Evolutionary conservation across 2,329 filamentous ascomycete species (phyloP), one percentile per base, ranked within the genome.

Genomic region (Periconia sp.): DNA sequence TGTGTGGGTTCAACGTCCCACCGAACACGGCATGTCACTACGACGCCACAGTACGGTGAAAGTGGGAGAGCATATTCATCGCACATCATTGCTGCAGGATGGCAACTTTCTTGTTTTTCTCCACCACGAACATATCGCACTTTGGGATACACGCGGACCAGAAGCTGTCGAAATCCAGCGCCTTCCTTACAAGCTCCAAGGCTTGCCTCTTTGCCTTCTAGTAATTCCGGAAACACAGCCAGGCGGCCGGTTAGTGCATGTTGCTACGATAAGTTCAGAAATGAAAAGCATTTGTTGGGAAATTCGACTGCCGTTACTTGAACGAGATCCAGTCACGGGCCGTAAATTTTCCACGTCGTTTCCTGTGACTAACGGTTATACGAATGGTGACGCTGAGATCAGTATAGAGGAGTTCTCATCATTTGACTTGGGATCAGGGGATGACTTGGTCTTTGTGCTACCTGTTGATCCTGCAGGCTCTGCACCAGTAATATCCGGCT

Each of bases 401-500:
- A 76, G 78, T 0, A 77, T 94, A 33, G 72, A 75, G 14, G 83
- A 92, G 59, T 91, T 91, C 58, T 91, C 85, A 66, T 82, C 75
- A 1, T 94, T 96, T 66, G 79, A 86, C 50, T 78, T 95, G 2
- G 82, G 85, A 0, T 63, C 79, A 35, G 72, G 78, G 7, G 77
- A 81, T 50, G 79, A 82, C 52, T 71, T 84, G 19, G 76, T 76
- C 3, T 83, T 82, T 58, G 79, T 96, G 17, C 77, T 96, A 10
- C 90, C 92, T 0, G 91, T 96, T 45, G 92, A 96, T 65, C 91
- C 92, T 47, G 92, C 91, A 1, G 92, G 92, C 1, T 86, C 88
- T 11, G 79, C 83, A 40, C 84, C 87, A 1, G 81, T 87, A 2
- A 83, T 86, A 11, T 90, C 90, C 3, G 90, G 88, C 0, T 95